A percentile compares a stretch with the other conserved stretches of the same genome.
These are phyloP conservation scores for Saccharomycopsis schoenii DNA, from an alignment of 805 yeast genomes.

Conservation along the genomic window DNA sequence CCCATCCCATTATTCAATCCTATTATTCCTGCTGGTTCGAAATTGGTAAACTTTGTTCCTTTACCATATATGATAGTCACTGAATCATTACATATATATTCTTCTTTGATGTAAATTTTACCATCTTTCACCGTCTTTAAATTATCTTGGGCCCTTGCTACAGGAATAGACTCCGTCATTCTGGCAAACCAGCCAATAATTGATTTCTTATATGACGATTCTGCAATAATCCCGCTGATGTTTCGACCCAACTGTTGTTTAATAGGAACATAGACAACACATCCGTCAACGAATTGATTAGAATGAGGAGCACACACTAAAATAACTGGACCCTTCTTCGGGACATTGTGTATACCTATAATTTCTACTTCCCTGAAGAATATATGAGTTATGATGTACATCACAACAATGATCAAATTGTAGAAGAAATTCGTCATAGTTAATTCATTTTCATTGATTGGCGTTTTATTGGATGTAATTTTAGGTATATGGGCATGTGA, in stretches of 20 bases:
- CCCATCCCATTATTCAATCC: slow-evolving; percentile 76
- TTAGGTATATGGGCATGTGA: slow-evolving; percentile 8
- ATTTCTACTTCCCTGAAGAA: slow-evolving; percentile 70
- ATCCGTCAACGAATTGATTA: slow-evolving; percentile 64
- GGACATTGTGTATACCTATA: slow-evolving; percentile 56
- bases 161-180: slow-evolving; percentile 75
- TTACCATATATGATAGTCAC: slow-evolving; percentile 44
- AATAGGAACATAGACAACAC: slow-evolving; percentile 15
- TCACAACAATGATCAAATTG: slow-evolving; percentile 17
- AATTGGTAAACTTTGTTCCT: slow-evolving; percentile 36
- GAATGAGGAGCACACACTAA: slow-evolving; percentile 98
- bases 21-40: slow-evolving; percentile 53
- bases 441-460: slow-evolving; percentile 6
- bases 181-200: slow-evolving; percentile 71
- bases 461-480: slow-evolving; percentile 19
- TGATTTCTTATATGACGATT: slow-evolving; percentile 49
- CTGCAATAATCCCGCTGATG: slow-evolving; percentile 46
- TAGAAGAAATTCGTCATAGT: slow-evolving; percentile 15
- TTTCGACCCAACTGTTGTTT: slow-evolving; percentile 15
- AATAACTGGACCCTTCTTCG: slow-evolving; percentile 70
- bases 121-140: slow-evolving; percentile 58
- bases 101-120: slow-evolving; percentile 44
- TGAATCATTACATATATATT: slow-evolving; percentile 24
- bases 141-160: slow-evolving; percentile 83
- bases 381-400: slow-evolving; percentile 21